Evolutionary conservation across 345 rosid species (phyloP), one percentile per base, ranked within the genome.

Genomic region (Boechera divaricarpa): DNA sequence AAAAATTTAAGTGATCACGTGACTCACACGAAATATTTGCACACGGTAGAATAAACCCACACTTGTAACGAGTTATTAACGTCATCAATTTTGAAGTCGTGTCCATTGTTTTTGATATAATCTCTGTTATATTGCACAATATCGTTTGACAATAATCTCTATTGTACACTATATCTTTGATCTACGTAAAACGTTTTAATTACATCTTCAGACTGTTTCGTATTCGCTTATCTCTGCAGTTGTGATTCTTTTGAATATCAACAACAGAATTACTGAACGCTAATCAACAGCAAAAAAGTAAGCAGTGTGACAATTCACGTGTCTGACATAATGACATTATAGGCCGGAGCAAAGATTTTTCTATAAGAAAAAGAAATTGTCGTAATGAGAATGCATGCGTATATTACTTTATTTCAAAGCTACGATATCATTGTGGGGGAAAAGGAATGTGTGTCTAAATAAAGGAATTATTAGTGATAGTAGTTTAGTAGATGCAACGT

Each of bases 401-500:
- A 5, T 54, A 60, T 15, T 59, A 58, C 18, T 68, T 41, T 48
- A 52, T 52, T 15, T 39, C 36, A 69, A 57, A 76, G 66, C 59
- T 18, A 33, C 21, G 9, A 59, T 68, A 35, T 52, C 55, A 59
- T 29, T 52, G 63, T 41, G 48, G 33, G 61, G 62, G 36, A 8
- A 67, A 75, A 32, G 38, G 58, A 21, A 32, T 49, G 39, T 39
- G 68, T 51, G 33, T 75, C 47, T 75, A 67, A 39, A 42, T 31
- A 61, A 77, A 56, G 24, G 51, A 68, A 62, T 10, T 21, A 32
- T 45, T 54, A 77, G 76, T 77, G 80, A 77, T 54, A 70, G 52
- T 56, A 44, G 59, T 77, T 70, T 54, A 77, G 57, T 35, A 70
- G 65, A 77, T 77, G 51, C 80, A 70, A 53, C 44, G 79, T 53